Conservation (phyloP, 1,284 basidiomycete genomes). For the Butyriboletus appendiculatus region DNA sequence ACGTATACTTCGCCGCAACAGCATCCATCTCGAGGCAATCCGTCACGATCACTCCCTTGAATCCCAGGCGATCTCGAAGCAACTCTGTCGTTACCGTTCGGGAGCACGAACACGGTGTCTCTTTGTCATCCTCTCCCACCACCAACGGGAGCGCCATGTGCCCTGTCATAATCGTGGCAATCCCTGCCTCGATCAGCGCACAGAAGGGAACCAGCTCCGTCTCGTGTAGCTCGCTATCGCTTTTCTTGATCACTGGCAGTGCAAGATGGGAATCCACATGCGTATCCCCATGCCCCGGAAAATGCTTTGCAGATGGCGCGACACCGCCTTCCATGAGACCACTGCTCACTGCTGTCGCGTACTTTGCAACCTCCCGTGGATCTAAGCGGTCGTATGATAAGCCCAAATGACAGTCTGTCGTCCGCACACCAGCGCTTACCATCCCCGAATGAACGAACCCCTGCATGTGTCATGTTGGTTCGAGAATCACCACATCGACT, state of each 20-base stretch:
- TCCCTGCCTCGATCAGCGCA: conserved; percentile 39
- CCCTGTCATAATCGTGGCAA: conserved; percentile 67
- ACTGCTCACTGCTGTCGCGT: conserved; percentile 46
- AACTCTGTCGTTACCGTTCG: conserved; percentile 51
- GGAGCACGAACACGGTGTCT: conserved; percentile 60
- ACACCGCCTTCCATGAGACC: conserved; percentile 52
- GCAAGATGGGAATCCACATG: conserved; percentile 70
- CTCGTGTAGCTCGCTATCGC: conserved; percentile 39
- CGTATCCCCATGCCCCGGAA: conserved; percentile 74
- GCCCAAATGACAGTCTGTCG: too few species aligned
- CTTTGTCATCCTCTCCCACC: conserved; percentile 43
- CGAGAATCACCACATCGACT: not conserved
- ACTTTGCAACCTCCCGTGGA: conserved; percentile 50
- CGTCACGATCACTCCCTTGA: conserved; percentile 59
- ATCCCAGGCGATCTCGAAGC: conserved; percentile 49
- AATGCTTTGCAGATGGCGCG: conserved; percentile 66
- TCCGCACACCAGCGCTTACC: conserved; percentile 38
- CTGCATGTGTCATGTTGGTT: conserved; percentile 33
- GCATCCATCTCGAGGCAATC: conserved; percentile 76
- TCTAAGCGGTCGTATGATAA: conserved; percentile 38
- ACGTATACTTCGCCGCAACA: conserved; percentile 53
- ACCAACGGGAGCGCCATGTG: conserved; percentile 67
- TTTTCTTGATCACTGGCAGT: conserved; percentile 59
- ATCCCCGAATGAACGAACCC: conserved; percentile 70
- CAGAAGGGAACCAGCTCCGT: conserved; percentile 63